A percentile compares a stretch with the other conserved stretches of the same genome.
phyloP scores from a whole-genome alignment of 106 monocot species.

The Apostasia ramifera region DNA sequence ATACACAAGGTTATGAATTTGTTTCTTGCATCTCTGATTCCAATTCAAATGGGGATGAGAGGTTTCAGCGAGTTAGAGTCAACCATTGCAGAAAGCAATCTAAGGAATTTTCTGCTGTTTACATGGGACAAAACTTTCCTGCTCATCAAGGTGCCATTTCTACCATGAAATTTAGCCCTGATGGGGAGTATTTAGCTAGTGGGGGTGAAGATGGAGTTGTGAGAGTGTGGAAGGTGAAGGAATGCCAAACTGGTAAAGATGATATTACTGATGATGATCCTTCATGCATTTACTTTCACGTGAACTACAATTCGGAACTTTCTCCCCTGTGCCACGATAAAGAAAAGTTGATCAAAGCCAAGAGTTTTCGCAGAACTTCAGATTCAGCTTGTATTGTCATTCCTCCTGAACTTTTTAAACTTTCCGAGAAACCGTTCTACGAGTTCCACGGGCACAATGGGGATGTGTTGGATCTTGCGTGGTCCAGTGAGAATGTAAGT shows the following conservation, averaged over 20 bases:
- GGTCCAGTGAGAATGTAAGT: conserved; percentile 42
- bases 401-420: conserved; percentile 42
- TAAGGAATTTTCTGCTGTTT: conserved; percentile 67
- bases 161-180: conserved; percentile 72
- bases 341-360: conserved; percentile 26
- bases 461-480: conserved; percentile 74
- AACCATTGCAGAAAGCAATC: conserved; percentile 29
- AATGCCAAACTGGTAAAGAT: conserved; percentile 13
- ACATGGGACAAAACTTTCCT: conserved; percentile 37
- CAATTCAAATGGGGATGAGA: conserved; percentile 2
- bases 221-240: conserved; percentile 54
- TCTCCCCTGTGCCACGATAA: conserved; percentile 26
- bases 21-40: conserved; percentile 7
- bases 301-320: conserved; percentile 37
- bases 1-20: conserved; percentile 23
- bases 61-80: conserved; percentile 36
- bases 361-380: conserved; percentile 21
- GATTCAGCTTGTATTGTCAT: conserved; percentile 71
- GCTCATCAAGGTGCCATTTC: conserved; percentile 68
- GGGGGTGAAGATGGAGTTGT: conserved; percentile 84
- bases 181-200: conserved; percentile 60
- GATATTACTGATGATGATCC: conserved; percentile 53
- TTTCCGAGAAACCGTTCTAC: conserved; percentile 60
- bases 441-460: conserved; percentile 71
- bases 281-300: conserved; percentile 50